Evolutionary conservation across 2,329 filamentous ascomycete species (phyloP), one percentile per base, ranked within the genome.

Genomic region (Trichoderma pleuroti): DNA sequence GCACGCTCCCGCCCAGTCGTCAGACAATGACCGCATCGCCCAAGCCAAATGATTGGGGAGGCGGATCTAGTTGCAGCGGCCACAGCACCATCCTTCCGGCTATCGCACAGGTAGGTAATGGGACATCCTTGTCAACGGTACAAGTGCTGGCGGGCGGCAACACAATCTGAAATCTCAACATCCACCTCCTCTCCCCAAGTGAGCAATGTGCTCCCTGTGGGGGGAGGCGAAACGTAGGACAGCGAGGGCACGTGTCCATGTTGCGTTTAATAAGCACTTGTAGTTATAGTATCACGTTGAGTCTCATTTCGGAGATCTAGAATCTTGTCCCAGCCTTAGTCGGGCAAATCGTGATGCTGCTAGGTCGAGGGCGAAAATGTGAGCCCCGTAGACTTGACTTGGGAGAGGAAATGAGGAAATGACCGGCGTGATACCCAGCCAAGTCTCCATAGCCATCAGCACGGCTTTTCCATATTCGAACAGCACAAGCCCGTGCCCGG

Each of bases 71-170:
- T 30, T 36, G 30, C 26, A 34, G 56, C 54, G 26, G 65, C 28
- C 56, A 60, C 56, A 68, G 32, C 61, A 39, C 66, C 56, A 39
- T 57, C 32, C 65, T 21, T 56, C 59, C 66, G 66, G 66, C 66
- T 68, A 68, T 68, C 66, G 66, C 66, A 49, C 56, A 68, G 56
- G 56, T 61, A 61, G 39, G 39, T 68, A 61, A 68, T 57, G 36
- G 34, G 32, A n/a, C 63, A 42, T 12, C 52, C 63, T 39, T 57
- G 63, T 36, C 26, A 14, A 14, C n/a, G 34, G 49, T 16, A 39
- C 34, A 66, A 21, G 32, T 36, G 24, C 63, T 57, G 21, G 34
- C 64, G 18, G 64, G 24, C 34, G 34, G 65, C 54, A 30, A 49
- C 65, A 64, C 32, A 57, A 70, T 63, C 59, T 70, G 32, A 42